Evolutionary conservation across 768 basidiomycete species (phyloP), one percentile per base, ranked within the genome.

Genomic region (Leccinum imitatum): DNA sequence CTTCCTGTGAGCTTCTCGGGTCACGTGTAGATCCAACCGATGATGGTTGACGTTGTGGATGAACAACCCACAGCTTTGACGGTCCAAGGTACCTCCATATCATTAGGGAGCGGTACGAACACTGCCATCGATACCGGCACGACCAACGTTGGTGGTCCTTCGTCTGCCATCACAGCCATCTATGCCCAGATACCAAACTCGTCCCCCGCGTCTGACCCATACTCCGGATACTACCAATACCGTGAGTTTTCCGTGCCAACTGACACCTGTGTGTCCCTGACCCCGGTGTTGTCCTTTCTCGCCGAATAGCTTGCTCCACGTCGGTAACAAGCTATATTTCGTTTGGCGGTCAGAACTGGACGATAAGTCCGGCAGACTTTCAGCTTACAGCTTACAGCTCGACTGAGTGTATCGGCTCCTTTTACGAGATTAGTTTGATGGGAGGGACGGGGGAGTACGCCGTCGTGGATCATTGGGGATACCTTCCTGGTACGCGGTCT

Each of bases 101-200:
- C 69, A 0, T 9, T 76, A 19, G 31, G 55, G 7, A 59, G 55
- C 1, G 68, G 72, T 7, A 25, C 62, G n/a, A 59, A 68, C 47
- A 79, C 77, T 19, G 84, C 82, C 27, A 85, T 87, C 58, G 85
- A 87, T 59, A 85, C 84, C 3, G 85, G 84, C 31, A 86, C 85
- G 3, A 87, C 86, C 25, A 76, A 86, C 59, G 79, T 87, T 44
- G 84, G 77, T 10, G 86, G 79, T 1, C 85, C 85, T 0, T 15
- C 74, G 4, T 60, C 59, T 11, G 67, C 73, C n/a, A 73, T 83
- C n/a, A 25, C 63, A 35, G 67, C 70, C 10, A 75, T 87, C 58
- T 86, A 79, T 61, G 71, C 74, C 10, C 74, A 78, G 56, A 80
- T 87, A 61, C 70, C 77, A 17, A 73, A 74, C 19, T 73, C 82